A percentile compares a stretch with the other conserved stretches of the same genome.
Evolutionary conservation across 768 basidiomycete species (phyloP).

Genomic region (Collybiopsis luxurians): DNA sequence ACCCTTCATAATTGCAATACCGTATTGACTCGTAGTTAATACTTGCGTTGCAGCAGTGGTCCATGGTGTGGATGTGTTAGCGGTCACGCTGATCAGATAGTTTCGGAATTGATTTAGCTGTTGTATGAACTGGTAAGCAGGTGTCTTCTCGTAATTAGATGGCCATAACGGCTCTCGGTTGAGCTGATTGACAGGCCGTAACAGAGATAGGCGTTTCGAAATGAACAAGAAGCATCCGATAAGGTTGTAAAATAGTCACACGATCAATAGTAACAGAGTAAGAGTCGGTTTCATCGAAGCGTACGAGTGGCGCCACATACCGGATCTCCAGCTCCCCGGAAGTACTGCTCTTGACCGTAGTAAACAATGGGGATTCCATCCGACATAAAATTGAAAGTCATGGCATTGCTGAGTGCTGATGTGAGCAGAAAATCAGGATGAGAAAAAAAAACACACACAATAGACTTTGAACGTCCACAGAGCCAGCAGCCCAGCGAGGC

Average conservation of each 20-base stretch:
- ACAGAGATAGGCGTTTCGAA: neutral
- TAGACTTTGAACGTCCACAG: conserved; percentile 70
- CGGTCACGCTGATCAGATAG: conserved; percentile 52
- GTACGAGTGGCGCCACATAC: conserved; percentile 31
- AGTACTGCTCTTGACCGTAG: conserved; percentile 77
- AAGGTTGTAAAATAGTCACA: no score
- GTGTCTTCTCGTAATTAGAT: conserved; percentile 58
- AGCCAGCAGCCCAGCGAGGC: conserved; percentile 69
- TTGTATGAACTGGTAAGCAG: conserved; percentile 54
- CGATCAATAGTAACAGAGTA: no score
- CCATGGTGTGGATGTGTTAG: conserved; percentile 39
- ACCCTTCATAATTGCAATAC: conserved; percentile 67
- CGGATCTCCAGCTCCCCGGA: conserved; percentile 63
- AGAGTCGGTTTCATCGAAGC: no score
- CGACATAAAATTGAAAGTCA: conserved; percentile 72
- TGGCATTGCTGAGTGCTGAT: conserved; percentile 52
- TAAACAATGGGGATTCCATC: conserved; percentile 86
- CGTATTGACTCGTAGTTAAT: conserved; percentile 44
- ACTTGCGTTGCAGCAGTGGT: conserved; percentile 48
- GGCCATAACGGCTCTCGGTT: conserved; percentile 81
- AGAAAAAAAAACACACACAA: conserved; percentile 39
- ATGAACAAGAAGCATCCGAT: no score
- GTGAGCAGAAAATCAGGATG: neutral
- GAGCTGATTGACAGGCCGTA: conserved; percentile 31
- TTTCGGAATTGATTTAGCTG: conserved; percentile 69